phyloP scores from a whole-genome alignment of 108 stramenopile genomes.

The Fistulifera solaris region DNA sequence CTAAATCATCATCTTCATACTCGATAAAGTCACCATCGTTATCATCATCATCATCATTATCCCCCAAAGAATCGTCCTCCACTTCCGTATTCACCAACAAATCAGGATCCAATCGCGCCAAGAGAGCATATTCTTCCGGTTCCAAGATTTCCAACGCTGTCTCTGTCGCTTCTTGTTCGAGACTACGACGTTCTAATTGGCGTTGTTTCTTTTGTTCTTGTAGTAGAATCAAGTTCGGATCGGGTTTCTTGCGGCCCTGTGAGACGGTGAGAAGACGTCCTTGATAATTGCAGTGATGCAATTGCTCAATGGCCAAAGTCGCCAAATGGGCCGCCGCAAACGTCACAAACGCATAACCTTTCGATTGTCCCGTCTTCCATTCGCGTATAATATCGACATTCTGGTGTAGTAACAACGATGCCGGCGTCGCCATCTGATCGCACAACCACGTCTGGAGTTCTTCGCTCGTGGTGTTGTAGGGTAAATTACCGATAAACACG shows the following conservation, averaged over 20 bases:
- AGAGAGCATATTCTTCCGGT: conserved; percentile 5
- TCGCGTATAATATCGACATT: conserved; percentile 54
- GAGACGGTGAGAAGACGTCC: conserved; percentile 45
- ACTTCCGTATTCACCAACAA: not conserved
- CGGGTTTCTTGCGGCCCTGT: conserved; percentile 54
- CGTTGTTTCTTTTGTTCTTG: conserved; percentile 34
- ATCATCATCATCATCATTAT: conserved; percentile 8
- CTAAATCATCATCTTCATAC: conserved; percentile 3
- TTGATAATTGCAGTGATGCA: conserved; percentile 40
- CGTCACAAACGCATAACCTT: conserved; percentile 80
- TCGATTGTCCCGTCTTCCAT: conserved; percentile 78
- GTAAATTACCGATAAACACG: conserved; percentile 59
- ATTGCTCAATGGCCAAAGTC: conserved; percentile 57
- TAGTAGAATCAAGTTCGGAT: conserved; percentile 33
- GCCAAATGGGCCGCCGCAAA: conserved; percentile 79
- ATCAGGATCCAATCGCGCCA: conserved; percentile 9
- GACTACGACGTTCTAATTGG: conserved; percentile 5
- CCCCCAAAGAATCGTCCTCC: conserved; percentile 1
- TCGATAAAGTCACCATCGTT: conserved; percentile 2
- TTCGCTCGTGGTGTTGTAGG: conserved; percentile 24
- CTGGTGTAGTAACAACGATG: conserved; percentile 6
- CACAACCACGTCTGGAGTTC: conserved; percentile 25
- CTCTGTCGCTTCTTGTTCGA: conserved; percentile 59
- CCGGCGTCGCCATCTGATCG: conserved; percentile 10
- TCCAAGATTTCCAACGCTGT: conserved; percentile 26